Base-by-base conservation (phyloP, 2,329 filamentous ascomycete genomes). In the Botryosphaeria dothidea region DNA sequence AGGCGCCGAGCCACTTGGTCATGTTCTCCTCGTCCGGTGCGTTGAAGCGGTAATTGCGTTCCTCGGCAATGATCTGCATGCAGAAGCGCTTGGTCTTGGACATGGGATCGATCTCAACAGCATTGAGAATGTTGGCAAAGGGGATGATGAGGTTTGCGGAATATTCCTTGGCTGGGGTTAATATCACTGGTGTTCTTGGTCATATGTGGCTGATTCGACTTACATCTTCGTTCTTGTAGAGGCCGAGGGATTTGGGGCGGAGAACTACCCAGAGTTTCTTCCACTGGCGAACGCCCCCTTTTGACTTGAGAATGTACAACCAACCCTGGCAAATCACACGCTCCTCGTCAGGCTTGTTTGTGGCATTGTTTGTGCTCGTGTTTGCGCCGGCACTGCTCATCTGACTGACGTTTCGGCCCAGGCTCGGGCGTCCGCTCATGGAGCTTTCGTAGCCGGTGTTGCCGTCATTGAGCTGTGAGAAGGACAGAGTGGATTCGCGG, bases 271-370 rank as follows among this genome's bases (percentile, higher is more conserved):
- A 98, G 66, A 93, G 85, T 71, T 92, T 90, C 82, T 97, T 97
- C 95, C 95, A 99, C 73, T 96, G 91, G 52, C 91, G 88, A 63
- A 99, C 87, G 8, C 93, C 92, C 23, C 90, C 85, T 72, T 92
- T 93, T 67, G 89, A 91, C 71, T 92, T 92, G 65, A 97, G 85
- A 67, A 92, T 88, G 77, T 92, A 91, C 34, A 98, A 86, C 84
- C 92, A 93, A 60, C 94, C 93, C 74, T 98, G 93, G 85, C 92
- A 97, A 49, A 98, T 86, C n/a, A 98, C 90, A 27, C 93, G 90
- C 75, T 97, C 93, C 0, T 90, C 88, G 68, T 95, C 92, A 3
- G 29, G 43, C 17, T 31, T 51, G n/a, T 52, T 64, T 31, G 38
- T 45, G 8, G 19, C 5, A 21, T 71, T 15, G 69, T 64, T 84